Percentiles rank a stretch among this genome's conserved stretches.
Evolutionary conservation across 768 basidiomycete genomes (phyloP).

Genomic region (Psilocybe tampanensis): DNA sequence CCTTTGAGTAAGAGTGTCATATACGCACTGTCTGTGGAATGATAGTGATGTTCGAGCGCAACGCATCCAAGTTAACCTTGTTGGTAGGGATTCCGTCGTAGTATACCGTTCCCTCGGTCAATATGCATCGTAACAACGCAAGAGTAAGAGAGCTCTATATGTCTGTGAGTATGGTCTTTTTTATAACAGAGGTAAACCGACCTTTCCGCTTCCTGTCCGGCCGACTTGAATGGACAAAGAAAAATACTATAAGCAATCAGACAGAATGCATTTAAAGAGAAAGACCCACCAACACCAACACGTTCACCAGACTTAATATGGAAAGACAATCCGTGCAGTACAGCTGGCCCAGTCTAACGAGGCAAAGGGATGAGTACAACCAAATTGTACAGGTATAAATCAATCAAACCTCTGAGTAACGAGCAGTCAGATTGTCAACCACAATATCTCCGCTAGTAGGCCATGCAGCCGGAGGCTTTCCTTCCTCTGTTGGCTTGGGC

Average conservation of each 20-base stretch:
- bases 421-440: constrained; percentile 58
- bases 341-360: constrained; percentile 44
- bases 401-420: constrained; percentile 43
- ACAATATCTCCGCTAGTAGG: constrained; percentile 58
- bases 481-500: constrained; percentile 36
- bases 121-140: constrained; percentile 43
- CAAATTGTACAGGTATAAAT: too few species aligned
- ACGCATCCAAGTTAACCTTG: constrained; percentile 53
- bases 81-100: constrained; percentile 56
- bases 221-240: constrained; percentile 32
- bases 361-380: not conserved
- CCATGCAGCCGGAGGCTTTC: constrained; percentile 69
- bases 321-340: constrained; percentile 57
- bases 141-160: constrained; percentile 55
- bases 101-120: constrained; percentile 54
- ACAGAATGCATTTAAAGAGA: not conserved
- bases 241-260: not conserved
- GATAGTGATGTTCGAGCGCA: constrained; percentile 63
- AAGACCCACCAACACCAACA: constrained; percentile 44
- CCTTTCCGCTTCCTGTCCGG: constrained; percentile 50
- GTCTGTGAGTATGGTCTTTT: not conserved
- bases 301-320: constrained; percentile 55
- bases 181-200: constrained; percentile 4
- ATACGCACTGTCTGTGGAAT: constrained; percentile 52
- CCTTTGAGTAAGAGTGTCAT: not conserved